phyloP scores from a whole-genome alignment of 2,329 filamentous ascomycete species.

The Zymoseptoria pseudotritici region DNA sequence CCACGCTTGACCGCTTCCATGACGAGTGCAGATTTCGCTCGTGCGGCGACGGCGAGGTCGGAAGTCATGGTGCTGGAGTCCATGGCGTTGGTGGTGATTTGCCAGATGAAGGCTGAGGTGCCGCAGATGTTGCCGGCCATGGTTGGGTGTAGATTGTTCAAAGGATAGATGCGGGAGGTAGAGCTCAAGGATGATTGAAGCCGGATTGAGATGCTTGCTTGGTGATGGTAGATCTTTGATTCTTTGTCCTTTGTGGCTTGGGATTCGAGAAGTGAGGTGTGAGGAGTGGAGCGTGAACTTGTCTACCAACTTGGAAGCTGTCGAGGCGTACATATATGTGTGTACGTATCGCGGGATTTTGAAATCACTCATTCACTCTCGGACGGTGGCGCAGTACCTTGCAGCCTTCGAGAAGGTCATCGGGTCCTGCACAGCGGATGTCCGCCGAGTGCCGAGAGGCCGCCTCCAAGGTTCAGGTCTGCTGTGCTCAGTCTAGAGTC shows the following conservation, averaged over 20 bases:
- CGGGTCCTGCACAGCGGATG: background rate
- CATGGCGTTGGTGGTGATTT: background rate
- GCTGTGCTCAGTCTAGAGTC: background rate
- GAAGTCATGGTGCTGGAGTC: constrained; percentile 1
- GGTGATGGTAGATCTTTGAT: too few species aligned
- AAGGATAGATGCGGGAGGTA: too few species aligned
- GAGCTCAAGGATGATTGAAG: too few species aligned
- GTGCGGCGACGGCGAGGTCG: constrained; percentile 1
- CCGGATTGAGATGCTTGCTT: too few species aligned
- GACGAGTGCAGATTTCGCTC: constrained; percentile 3
- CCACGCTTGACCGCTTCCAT: constrained; percentile 5
- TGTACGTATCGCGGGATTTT: too few species aligned
- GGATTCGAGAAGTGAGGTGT: too few species aligned
- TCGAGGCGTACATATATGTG: too few species aligned
- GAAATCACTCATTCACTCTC: background rate
- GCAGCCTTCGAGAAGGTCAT: background rate
- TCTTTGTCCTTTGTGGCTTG: too few species aligned
- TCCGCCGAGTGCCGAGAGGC: background rate
- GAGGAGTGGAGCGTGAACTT: too few species aligned
- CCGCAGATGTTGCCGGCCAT: constrained; percentile 8
- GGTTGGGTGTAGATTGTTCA: background rate
- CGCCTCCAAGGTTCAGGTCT: background rate
- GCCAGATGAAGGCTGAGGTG: constrained; percentile 2
- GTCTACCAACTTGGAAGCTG: too few species aligned
- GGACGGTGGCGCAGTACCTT: background rate